Conservation (phyloP, 805 yeast species). For the Barnettozyma californica region DNA sequence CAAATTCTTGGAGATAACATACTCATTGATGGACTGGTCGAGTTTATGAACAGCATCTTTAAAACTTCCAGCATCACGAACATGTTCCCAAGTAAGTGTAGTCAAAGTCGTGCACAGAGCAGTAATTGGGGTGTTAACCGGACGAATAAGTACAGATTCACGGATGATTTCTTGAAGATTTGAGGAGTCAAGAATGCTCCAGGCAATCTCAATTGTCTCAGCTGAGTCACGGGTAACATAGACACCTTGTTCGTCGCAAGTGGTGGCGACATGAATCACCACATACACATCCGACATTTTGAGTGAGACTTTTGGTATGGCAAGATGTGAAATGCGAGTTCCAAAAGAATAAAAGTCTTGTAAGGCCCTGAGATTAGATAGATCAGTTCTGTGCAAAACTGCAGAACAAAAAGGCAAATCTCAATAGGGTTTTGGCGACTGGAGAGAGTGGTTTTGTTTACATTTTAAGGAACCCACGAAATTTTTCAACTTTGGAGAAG, state of each 20-base stretch:
- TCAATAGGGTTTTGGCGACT: not conserved
- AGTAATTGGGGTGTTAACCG: constrained; percentile 62
- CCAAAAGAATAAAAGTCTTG: no score
- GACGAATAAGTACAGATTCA: constrained; percentile 50
- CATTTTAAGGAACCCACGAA: not conserved
- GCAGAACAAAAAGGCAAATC: not conserved
- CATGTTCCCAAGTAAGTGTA: constrained; percentile 55
- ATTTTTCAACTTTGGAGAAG: not conserved
- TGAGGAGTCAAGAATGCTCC: constrained; percentile 55
- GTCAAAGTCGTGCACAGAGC: constrained; percentile 48
- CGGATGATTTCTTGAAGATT: constrained; percentile 38
- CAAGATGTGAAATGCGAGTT: not conserved
- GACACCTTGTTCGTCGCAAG: constrained; percentile 59
- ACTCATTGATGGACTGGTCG: constrained; percentile 44
- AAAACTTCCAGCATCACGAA: constrained; percentile 51
- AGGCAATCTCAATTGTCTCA: constrained; percentile 63
- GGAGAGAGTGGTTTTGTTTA: not conserved
- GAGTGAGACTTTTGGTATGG: not conserved
- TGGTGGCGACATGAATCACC: constrained; percentile 56
- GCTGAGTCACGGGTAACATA: constrained; percentile 61
- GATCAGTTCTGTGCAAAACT: not conserved
- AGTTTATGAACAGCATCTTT: constrained; percentile 56
- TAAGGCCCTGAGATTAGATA: no score
- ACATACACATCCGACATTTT: constrained; percentile 43
- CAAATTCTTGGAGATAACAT: constrained; percentile 34